phyloP scores from a whole-genome alignment of 305 asterid species.

The Nicotiana rustica region DNA sequence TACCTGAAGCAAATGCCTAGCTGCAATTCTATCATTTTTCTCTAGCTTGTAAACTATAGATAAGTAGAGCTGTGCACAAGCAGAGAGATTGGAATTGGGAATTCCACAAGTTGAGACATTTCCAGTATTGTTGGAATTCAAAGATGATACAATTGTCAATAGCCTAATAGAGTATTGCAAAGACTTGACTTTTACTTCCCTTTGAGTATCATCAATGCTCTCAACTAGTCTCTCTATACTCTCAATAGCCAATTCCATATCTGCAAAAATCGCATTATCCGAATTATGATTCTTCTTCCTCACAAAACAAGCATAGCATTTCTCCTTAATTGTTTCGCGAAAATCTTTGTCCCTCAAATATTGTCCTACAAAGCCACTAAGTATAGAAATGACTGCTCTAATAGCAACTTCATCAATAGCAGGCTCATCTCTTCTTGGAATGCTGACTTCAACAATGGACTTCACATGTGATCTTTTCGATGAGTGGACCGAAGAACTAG shows the following conservation, averaged over 20 bases:
- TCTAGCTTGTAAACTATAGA: constrained; percentile 64
- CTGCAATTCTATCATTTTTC: constrained; percentile 64
- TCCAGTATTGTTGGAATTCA: constrained; percentile 40
- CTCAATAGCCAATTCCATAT: constrained; percentile 61
- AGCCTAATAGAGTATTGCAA: constrained; percentile 59
- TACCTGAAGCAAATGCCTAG: constrained; percentile 65
- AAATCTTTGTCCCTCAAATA: constrained; percentile 56
- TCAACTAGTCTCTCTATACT: constrained; percentile 62
- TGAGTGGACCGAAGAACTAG: constrained; percentile 50
- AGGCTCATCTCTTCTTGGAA: constrained; percentile 53
- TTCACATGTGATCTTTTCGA: constrained; percentile 45
- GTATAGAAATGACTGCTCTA: constrained; percentile 68
- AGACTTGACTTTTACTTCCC: constrained; percentile 55
- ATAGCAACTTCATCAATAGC: constrained; percentile 72
- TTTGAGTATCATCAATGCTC: constrained; percentile 34
- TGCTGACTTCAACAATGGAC: constrained; percentile 37
- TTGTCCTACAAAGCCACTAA: constrained; percentile 63
- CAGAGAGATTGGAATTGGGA: constrained; percentile 54
- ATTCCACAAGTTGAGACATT: constrained; percentile 42
- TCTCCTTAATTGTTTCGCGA: constrained; percentile 49
- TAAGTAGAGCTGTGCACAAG: constrained; percentile 74
- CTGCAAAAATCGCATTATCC: constrained; percentile 45
- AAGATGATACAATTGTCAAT: constrained; percentile 52
- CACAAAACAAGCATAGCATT: constrained; percentile 59
- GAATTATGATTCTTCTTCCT: constrained; percentile 40